These are phyloP conservation scores for Baorangia bicolor DNA, from an alignment of 768 basidiomycete species.

Conservation along the genomic window DNA sequence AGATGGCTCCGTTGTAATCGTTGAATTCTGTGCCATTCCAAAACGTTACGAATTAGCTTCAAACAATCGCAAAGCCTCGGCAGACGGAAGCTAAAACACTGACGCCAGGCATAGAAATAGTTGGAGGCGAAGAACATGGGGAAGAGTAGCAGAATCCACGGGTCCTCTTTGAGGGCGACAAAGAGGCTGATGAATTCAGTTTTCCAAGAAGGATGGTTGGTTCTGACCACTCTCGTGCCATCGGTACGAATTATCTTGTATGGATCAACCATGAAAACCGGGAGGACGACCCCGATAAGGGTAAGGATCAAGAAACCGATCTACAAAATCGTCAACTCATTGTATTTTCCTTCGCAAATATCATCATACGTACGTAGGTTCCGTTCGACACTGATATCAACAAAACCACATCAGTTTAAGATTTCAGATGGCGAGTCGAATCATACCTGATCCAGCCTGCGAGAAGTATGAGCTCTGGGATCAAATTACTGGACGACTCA, in stretches of 20 bases:
- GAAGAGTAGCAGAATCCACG: conserved; percentile 71
- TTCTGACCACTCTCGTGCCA: conserved; percentile 60
- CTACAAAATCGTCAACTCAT: conserved; percentile 36
- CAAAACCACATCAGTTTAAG: background rate
- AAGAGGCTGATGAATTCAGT: conserved; percentile 69
- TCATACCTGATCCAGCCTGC: conserved; percentile 32
- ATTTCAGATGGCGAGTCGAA: background rate
- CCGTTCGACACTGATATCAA: conserved; percentile 57
- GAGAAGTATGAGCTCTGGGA: background rate
- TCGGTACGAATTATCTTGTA: conserved; percentile 72
- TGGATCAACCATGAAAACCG: conserved; percentile 69
- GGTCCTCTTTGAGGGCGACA: conserved; percentile 65
- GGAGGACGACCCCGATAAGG: conserved; percentile 60
- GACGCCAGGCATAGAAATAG: conserved; percentile 86
- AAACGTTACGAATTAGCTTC: background rate
- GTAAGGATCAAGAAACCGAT: conserved; percentile 76
- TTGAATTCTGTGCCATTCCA: conserved; percentile 61
- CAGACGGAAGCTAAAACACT: conserved; percentile 22
- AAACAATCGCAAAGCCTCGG: background rate
- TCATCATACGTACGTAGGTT: conserved; percentile 70
- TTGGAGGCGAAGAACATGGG: conserved; percentile 85
- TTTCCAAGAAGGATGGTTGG: conserved; percentile 73
- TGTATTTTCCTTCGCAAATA: background rate
- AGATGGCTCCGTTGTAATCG: conserved; percentile 73
- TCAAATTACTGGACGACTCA: background rate